Evolutionary conservation across 2,329 filamentous ascomycete genomes (phyloP).

Genomic region (Tolypocladium ovalisporum): DNA sequence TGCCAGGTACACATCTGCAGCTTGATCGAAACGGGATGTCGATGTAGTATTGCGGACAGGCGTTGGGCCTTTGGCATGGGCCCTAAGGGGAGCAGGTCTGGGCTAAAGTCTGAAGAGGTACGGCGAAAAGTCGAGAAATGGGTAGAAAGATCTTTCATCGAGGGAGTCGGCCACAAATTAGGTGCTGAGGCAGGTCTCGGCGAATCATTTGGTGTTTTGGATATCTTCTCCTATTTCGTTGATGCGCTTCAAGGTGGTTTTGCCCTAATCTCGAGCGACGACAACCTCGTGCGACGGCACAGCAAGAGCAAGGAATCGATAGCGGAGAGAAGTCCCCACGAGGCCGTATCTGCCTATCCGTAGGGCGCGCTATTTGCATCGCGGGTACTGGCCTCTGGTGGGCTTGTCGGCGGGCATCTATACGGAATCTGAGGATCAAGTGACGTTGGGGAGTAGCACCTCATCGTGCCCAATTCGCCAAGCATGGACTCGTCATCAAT

Average conservation of each 20-base stretch:
- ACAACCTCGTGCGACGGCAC: neutral
- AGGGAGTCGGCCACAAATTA: neutral
- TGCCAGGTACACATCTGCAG: neutral
- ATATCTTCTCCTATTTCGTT: neutral
- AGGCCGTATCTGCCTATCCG: neutral
- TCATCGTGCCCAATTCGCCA: neutral
- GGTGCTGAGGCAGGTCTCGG: neutral
- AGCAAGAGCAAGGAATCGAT: neutral
- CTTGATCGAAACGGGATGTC: neutral
- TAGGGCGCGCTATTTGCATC: neutral
- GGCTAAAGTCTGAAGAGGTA: neutral
- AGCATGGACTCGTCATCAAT: neutral
- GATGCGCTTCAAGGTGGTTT: neutral
- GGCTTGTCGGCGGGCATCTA: neutral
- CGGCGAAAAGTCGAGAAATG: neutral
- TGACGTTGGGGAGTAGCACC: neutral
- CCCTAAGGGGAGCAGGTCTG: neutral
- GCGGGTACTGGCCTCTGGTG: neutral
- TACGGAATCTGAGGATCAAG: neutral
- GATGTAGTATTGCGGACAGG: neutral
- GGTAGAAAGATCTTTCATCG: neutral
- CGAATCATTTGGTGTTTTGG: neutral
- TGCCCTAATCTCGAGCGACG: neutral
- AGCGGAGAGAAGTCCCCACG: neutral
- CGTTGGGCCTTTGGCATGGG: neutral